Conservation (phyloP, 2,329 filamentous ascomycete genomes). For the Botryotinia convoluta region DNA sequence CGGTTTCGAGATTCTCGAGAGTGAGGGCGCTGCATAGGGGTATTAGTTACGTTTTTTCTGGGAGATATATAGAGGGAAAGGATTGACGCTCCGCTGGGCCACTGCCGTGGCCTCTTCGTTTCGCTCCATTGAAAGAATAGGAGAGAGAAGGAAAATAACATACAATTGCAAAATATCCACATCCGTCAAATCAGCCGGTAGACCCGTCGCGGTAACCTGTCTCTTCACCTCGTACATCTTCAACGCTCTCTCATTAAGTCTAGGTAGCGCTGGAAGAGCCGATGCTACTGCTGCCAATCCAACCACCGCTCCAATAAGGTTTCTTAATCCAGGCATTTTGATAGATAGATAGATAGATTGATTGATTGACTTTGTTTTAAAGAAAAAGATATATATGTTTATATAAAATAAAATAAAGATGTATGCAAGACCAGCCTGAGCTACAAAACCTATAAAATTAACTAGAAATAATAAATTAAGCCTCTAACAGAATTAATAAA, state of each 20-base stretch:
- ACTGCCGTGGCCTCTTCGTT: not conserved
- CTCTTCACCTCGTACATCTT: conserved; percentile 33
- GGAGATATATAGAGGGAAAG: not conserved
- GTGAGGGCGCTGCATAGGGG: conserved; percentile 58
- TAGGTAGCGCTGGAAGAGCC: conserved; percentile 36
- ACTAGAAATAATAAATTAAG: conserved; percentile 6
- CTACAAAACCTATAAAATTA: conserved; percentile 27
- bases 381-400: not conserved
- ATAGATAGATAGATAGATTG: not conserved
- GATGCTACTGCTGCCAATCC: conserved; percentile 31
- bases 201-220: conserved; percentile 36
- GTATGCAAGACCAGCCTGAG: conserved; percentile 37
- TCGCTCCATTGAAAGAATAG: not conserved
- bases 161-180: conserved; percentile 54
- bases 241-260: conserved; percentile 29
- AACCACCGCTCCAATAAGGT: conserved; percentile 32
- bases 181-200: conserved; percentile 45
- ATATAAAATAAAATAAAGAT: conserved; percentile 17
- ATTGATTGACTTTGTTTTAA: not conserved
- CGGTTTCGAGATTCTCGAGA: conserved; percentile 70
- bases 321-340: conserved; percentile 37
- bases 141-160: conserved; percentile 27
- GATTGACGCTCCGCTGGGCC: not conserved
- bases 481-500: conserved; percentile 19
- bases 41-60: conserved; percentile 1